Conservation (phyloP, 139 green algal genomes). For the Chlorella sp. region DNA sequence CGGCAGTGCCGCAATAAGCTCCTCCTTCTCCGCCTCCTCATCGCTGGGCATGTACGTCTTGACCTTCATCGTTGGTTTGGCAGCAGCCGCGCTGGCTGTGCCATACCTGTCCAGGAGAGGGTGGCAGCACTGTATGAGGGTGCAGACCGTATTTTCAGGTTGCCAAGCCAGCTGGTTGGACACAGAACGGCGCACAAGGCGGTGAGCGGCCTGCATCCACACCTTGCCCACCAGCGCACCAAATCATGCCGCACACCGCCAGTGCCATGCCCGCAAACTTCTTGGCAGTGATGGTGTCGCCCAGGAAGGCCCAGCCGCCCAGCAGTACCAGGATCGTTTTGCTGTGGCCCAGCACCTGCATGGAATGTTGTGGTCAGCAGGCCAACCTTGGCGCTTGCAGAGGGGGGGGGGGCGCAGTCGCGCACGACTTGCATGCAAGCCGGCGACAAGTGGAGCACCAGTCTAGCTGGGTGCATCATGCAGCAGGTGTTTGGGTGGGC, state of each 20-base stretch:
- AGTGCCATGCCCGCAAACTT: constrained; percentile 78
- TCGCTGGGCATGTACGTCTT: neutral
- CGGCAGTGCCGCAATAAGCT: neutral
- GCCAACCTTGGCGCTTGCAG: no score
- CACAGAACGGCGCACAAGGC: no score
- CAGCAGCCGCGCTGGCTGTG: neutral
- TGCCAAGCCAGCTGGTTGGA: no score
- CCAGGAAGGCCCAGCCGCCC: constrained; percentile 76
- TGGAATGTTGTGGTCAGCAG: no score
- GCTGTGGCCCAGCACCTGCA: constrained; percentile 85
- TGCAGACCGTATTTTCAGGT: no score
- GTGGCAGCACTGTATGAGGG: no score
- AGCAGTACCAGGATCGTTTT: constrained; percentile 88
- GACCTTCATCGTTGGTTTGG: neutral
- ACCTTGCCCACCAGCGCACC: constrained; percentile 52
- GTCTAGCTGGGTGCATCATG: no score
- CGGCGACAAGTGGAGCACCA: no score
- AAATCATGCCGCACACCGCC: constrained; percentile 82
- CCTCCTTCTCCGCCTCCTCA: neutral
- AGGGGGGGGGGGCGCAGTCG: neutral
- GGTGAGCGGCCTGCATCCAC: no score
- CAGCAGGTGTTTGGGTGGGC: no score
- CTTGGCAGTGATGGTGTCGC: constrained; percentile 64
- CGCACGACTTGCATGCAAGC: neutral
- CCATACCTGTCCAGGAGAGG: neutral